Evolutionary conservation across 225 moss, liverwort and hornwort genomes (phyloP).

Genomic region (Physcomitrellopsis africana): DNA sequence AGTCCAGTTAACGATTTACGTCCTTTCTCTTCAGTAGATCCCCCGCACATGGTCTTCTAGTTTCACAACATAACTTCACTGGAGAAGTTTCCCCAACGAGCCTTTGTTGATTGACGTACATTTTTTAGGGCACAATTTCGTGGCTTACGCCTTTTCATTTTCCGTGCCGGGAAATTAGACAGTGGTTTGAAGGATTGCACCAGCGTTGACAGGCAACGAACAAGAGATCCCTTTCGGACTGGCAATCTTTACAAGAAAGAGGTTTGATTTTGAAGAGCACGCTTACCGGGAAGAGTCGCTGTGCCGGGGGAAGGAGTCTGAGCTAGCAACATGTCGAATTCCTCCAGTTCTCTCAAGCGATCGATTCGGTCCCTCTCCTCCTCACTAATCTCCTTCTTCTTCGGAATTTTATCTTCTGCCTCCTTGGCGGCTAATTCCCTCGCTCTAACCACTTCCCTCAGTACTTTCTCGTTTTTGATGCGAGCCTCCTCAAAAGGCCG

Average conservation of each 20-base stretch:
- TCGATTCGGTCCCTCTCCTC: constrained; percentile 63
- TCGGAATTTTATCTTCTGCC: constrained; percentile 29
- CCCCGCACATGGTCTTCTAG: background rate
- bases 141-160: background rate
- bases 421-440: constrained; percentile 46
- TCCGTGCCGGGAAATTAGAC: background rate
- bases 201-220: background rate
- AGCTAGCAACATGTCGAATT: constrained; percentile 70
- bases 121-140: background rate
- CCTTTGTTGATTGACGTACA: background rate
- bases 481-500: constrained; percentile 75
- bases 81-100: background rate
- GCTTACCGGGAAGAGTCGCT: constrained; percentile 40
- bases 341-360: constrained; percentile 68
- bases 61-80: background rate
- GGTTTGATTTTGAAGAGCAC: background rate
- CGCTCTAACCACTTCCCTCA: constrained; percentile 43
- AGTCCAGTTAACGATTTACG: background rate
- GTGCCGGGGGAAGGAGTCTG: constrained; percentile 32
- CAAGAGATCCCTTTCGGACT: background rate
- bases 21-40: background rate
- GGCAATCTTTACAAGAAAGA: background rate
- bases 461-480: constrained; percentile 67
- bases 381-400: constrained; percentile 49
- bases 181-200: background rate